Conservation (phyloP, 2,329 filamentous ascomycete genomes). For the Fusarium keratoplasticum region DNA sequence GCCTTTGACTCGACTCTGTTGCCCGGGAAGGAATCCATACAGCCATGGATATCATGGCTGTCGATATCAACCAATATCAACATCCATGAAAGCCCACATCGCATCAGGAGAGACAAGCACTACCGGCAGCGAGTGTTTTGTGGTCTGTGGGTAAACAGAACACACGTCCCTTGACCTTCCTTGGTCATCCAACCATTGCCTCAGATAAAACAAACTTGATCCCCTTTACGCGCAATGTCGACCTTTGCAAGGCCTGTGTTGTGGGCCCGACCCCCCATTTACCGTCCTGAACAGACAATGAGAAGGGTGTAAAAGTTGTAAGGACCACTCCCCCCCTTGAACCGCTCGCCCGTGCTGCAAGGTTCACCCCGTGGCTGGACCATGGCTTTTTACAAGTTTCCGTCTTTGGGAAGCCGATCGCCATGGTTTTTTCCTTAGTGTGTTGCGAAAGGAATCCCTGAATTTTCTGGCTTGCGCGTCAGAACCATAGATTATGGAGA, state of each 20-base stretch:
- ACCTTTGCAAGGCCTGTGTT: neutral
- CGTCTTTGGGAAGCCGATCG: neutral
- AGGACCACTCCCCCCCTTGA: neutral
- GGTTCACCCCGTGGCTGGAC: neutral
- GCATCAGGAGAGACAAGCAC: neutral
- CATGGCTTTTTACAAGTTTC: neutral
- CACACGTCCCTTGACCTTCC: neutral
- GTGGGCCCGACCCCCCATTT: neutral
- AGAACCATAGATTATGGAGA: neutral
- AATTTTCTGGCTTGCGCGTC: constrained; percentile 1
- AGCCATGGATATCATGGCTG: neutral
- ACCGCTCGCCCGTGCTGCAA: constrained; percentile 4
- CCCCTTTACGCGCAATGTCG: neutral
- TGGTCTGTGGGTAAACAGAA: neutral
- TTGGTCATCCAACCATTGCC: neutral
- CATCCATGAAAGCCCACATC: neutral
- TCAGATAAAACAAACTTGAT: neutral
- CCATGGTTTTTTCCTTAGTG: neutral
- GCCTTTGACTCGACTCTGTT: neutral
- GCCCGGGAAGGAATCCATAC: neutral
- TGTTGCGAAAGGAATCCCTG: neutral
- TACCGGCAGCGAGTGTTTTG: neutral
- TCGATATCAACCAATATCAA: neutral
- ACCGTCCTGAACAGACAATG: neutral
- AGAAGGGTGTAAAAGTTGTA: neutral